phyloP scores from a whole-genome alignment of 805 yeast species.

The Spathaspora passalidarum region DNA sequence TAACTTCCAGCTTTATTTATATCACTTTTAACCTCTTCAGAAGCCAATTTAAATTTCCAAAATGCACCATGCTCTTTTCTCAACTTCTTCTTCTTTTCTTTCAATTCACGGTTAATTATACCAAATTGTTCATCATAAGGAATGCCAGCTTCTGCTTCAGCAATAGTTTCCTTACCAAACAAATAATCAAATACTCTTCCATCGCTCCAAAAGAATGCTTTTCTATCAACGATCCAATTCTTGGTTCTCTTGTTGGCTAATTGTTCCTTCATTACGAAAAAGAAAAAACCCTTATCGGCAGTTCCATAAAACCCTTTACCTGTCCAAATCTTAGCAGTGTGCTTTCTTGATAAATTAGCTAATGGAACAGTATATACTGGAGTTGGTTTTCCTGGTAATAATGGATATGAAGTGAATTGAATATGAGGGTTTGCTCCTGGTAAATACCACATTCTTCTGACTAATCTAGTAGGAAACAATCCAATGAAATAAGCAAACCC shows the following conservation, averaged over 20 bases:
- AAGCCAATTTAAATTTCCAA: constrained; percentile 51
- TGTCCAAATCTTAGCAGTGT: constrained; percentile 70
- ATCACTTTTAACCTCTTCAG: constrained; percentile 30
- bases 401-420: constrained; percentile 70
- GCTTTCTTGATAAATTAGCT: constrained; percentile 50
- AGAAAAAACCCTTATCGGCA: constrained; percentile 67
- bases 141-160: constrained; percentile 69
- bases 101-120: constrained; percentile 44
- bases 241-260: constrained; percentile 30
- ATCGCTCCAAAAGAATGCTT: constrained; percentile 91
- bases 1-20: constrained; percentile 20
- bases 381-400: constrained; percentile 71
- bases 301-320: constrained; percentile 90
- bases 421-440: constrained; percentile 60
- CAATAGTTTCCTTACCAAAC: constrained; percentile 78
- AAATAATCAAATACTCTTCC: constrained; percentile 79
- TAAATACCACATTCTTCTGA: constrained; percentile 74
- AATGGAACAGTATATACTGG: constrained; percentile 72
- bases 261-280: constrained; percentile 66
- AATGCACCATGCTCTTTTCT: constrained; percentile 56
- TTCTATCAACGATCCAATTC: constrained; percentile 79
- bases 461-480: constrained; percentile 62
- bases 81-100: constrained; percentile 48
- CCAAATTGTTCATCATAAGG: constrained; percentile 59
- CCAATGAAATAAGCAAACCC: constrained; percentile 27